A percentile compares a stretch with the other conserved stretches of the same genome.
phyloP scores from a whole-genome alignment of 1,284 basidiomycete genomes.

The Cryptococcus wingfieldii region DNA sequence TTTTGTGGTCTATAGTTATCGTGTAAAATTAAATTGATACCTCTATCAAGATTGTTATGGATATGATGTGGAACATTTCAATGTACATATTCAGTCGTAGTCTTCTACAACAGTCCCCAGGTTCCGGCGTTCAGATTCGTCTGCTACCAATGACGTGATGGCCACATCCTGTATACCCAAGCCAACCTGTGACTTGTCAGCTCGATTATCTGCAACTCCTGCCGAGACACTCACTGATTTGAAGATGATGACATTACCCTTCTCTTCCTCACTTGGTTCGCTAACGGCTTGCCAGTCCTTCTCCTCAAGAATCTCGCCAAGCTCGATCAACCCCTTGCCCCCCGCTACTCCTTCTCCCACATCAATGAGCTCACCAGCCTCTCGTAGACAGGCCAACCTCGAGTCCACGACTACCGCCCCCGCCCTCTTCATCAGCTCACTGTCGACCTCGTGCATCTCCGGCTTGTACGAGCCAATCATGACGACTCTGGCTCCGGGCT shows the following conservation, averaged over 20 bases:
- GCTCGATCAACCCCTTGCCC: slow-evolving; percentile 26
- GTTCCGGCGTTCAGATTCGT: slow-evolving; percentile 32
- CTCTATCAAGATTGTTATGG: too few species aligned
- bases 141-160: slow-evolving; percentile 40
- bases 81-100: slow-evolving; percentile 24
- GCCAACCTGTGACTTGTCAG: slow-evolving; percentile 28
- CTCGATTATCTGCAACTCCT: background rate
- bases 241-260: slow-evolving; percentile 40
- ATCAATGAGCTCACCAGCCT: slow-evolving; percentile 72
- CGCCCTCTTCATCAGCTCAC: slow-evolving; percentile 55
- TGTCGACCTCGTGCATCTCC: slow-evolving; percentile 70
- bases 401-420: slow-evolving; percentile 67
- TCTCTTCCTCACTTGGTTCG: slow-evolving; percentile 8
- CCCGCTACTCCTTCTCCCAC: slow-evolving; percentile 43
- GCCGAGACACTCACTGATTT: slow-evolving; percentile 38
- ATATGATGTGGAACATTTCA: too few species aligned
- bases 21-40: background rate
- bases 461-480: slow-evolving; percentile 78
- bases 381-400: slow-evolving; percentile 59
- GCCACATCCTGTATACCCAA: slow-evolving; percentile 50
- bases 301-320: slow-evolving; percentile 27
- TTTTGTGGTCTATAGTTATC: background rate
- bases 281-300: background rate
- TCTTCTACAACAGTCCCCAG: slow-evolving; percentile 34
- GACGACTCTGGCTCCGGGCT: slow-evolving; percentile 62